phyloP scores from a whole-genome alignment of 768 basidiomycete species.

The Coprinopsis strossmayeri region DNA sequence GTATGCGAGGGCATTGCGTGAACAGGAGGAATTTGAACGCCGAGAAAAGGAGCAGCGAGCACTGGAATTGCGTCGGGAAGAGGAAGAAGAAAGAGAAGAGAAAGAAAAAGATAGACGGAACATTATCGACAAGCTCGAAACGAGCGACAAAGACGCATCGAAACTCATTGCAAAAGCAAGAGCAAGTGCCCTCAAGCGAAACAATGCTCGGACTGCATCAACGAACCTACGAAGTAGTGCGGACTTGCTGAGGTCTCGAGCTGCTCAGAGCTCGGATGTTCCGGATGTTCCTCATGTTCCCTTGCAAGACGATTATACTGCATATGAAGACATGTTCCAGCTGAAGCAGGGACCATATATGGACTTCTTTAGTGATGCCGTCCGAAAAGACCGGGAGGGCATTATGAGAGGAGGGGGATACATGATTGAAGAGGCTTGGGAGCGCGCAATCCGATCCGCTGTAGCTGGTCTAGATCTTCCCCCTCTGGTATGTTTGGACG shows the following conservation, averaged over 20 bases:
- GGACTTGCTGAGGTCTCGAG: slow-evolving; percentile 52
- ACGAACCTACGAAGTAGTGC: slow-evolving; percentile 40
- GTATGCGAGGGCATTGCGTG: slow-evolving; percentile 61
- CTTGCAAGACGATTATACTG: slow-evolving; percentile 69
- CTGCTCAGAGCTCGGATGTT: slow-evolving; percentile 56
- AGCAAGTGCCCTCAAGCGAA: slow-evolving; percentile 56
- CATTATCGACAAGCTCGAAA: slow-evolving; percentile 78
- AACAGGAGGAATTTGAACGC: slow-evolving; percentile 77
- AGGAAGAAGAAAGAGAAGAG: slow-evolving; percentile 73
- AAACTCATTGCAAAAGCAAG: slow-evolving; percentile 66
- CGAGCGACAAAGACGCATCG: slow-evolving; percentile 63
- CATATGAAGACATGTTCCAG: slow-evolving; percentile 62
- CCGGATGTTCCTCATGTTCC: slow-evolving; percentile 80
- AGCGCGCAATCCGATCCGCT: slow-evolving; percentile 66
- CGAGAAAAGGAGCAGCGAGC: slow-evolving; percentile 66
- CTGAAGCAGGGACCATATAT: slow-evolving; percentile 53
- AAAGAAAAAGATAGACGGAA: slow-evolving; percentile 64
- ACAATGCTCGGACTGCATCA: slow-evolving; percentile 47
- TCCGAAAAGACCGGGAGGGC: slow-evolving; percentile 68
- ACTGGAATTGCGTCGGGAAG: slow-evolving; percentile 54
- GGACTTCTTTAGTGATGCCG: slow-evolving; percentile 70
- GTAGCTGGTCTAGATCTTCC: slow-evolving; percentile 66
- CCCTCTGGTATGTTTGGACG: slow-evolving; percentile 34
- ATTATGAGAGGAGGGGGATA: slow-evolving; percentile 84
- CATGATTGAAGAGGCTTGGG: slow-evolving; percentile 78